Evolutionary conservation across 2,329 filamentous ascomycete species (phyloP), one percentile per base, ranked within the genome.

Genomic region (Geosmithia morbida): DNA sequence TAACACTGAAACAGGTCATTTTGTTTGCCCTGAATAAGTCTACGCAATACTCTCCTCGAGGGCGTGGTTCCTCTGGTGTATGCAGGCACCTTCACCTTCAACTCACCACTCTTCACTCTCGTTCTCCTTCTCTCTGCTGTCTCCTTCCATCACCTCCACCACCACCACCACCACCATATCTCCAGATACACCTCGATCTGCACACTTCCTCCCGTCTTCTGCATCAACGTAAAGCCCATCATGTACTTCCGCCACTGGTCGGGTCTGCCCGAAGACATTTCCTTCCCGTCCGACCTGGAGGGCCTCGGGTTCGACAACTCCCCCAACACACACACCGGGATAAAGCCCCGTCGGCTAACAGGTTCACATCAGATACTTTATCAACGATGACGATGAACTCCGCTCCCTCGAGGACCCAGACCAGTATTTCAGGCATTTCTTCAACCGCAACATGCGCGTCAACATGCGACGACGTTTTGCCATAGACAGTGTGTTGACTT

Each of bases 381-480:
- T 94, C 64, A 88, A 86, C 54, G 72, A 81, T 0, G 63, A 79
- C 0, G 86, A 90, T 54, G 79, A 90, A 56, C 75, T 95, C 51
- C 80, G 85, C 44, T 80, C 72, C 51, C 81, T 85, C 48, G 67
- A 74, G 19, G 67, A 87, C 37, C 80, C 83, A 0, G 72, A 82
- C 26, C 69, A 74, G 53, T 82, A 81, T 58, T 94, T 87, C 68
- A 75, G 85, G 54, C 95, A 75, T 70, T 82, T 79, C 59, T 63
- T 85, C 47, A 83, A 76, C 59, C 80, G 77, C 54, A 88, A 87
- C 61, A 69, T 76, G n/a, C 80, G 87, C 39, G 74, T 83, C 64
- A 95, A 95, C 60, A 74, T 83, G 41, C 70, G 83, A 18, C 86
- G 87, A 56, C 75, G 82, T 17, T 84, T 84, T 53, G 71, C 80